Conservation (phyloP, 306 rosid genomes). For the Lotus japonicus region DNA sequence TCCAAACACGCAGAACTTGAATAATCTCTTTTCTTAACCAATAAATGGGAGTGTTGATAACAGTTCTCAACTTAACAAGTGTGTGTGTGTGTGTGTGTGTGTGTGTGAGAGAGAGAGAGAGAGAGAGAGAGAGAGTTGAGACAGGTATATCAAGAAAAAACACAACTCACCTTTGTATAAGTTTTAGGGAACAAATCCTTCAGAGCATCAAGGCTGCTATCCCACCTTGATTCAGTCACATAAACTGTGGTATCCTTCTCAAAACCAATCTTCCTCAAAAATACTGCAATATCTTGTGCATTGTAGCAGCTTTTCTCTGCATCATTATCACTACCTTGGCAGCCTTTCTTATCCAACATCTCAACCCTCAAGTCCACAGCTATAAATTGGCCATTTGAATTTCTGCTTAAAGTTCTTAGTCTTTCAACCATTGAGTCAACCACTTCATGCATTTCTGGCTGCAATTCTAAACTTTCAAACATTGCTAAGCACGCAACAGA, state of each 20-base stretch:
- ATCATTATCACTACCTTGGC: constrained; percentile 41
- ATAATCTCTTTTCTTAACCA: too few species aligned
- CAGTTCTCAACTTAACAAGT: background rate
- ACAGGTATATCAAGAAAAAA: background rate
- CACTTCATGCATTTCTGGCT: constrained; percentile 56
- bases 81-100: background rate
- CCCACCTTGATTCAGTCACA: constrained; percentile 75
- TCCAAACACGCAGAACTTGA: too few species aligned
- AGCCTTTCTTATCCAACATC: constrained; percentile 59
- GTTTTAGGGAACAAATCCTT: constrained; percentile 79
- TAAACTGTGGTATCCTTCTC: constrained; percentile 64
- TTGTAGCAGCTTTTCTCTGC: constrained; percentile 54
- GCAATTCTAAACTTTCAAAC: constrained; percentile 78
- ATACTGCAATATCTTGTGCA: constrained; percentile 59
- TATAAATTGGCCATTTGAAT: constrained; percentile 63
- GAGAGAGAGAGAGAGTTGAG: too few species aligned
- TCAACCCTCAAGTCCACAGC: constrained; percentile 76
- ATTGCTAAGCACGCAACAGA: constrained; percentile 76
- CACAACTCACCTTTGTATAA: constrained; percentile 51
- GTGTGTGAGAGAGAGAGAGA: too few species aligned
- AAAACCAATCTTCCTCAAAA: constrained; percentile 64
- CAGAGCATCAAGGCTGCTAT: constrained; percentile 60
- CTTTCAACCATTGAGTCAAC: constrained; percentile 65
- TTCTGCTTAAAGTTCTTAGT: constrained; percentile 63
- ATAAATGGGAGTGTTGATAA: too few species aligned